A percentile compares a stretch with the other conserved stretches of the same genome.
These are phyloP conservation scores for Neovahlkampfia damariscottae DNA, from an alignment of 78 protist species.

Conservation along the genomic window DNA sequence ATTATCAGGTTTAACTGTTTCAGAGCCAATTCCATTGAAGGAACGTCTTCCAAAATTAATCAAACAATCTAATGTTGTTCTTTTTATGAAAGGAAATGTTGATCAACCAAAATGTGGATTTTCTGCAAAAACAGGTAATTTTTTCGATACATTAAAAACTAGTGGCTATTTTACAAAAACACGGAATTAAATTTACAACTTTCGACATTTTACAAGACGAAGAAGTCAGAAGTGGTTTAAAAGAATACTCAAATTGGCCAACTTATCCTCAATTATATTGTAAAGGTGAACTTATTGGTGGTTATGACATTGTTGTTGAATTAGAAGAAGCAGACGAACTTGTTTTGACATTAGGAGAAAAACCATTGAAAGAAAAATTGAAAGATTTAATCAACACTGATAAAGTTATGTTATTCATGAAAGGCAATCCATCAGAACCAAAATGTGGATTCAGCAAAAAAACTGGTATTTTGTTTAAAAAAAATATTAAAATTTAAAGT, in stretches of 20 bases:
- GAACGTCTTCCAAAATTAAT: neutral
- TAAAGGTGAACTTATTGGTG: slow-evolving; percentile 77
- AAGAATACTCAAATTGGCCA: slow-evolving; percentile 63
- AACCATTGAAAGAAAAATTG: slow-evolving; percentile 31
- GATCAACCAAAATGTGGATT: slow-evolving; percentile 81
- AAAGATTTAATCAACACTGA: slow-evolving; percentile 12
- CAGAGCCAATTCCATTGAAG: neutral
- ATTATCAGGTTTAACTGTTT: neutral
- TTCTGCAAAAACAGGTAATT: no score
- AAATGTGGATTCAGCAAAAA: slow-evolving; percentile 32
- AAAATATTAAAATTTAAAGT: neutral
- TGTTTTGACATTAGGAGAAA: neutral
- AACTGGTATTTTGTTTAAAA: neutral
- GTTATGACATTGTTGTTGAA: slow-evolving; percentile 61
- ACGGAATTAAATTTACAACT: slow-evolving; percentile 28
- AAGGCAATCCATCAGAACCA: slow-evolving; percentile 25
- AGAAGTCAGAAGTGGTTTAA: slow-evolving; percentile 51
- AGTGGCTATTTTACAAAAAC: slow-evolving; percentile 39
- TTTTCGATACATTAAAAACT: no score
- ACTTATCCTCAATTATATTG: slow-evolving; percentile 73
- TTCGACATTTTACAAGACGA: slow-evolving; percentile 66
- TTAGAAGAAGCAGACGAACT: slow-evolving; percentile 6
- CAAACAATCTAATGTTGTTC: slow-evolving; percentile 25
- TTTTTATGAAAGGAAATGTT: slow-evolving; percentile 81
- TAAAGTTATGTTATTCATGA: slow-evolving; percentile 35